Conservation (phyloP, 1,139 yeast species). For the Nakaseomyces kungkrabaensis region DNA sequence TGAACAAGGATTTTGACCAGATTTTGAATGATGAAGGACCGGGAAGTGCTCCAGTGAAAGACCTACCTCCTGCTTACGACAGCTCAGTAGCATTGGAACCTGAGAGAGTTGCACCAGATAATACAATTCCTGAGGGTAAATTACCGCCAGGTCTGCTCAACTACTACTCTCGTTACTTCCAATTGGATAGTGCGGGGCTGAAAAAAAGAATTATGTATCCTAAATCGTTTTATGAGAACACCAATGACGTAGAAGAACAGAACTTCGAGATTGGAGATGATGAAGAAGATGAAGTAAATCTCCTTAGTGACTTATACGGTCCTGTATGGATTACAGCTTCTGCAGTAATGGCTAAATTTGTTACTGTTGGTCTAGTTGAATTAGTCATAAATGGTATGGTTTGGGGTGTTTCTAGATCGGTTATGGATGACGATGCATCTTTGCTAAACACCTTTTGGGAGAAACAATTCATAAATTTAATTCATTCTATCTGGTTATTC, state of each 20-base stretch:
- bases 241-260: conserved; percentile 5
- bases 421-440: neutral
- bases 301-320: conserved; percentile 21
- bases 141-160: conserved; percentile 22
- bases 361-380: conserved; percentile 15
- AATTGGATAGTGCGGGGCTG: conserved; percentile 14
- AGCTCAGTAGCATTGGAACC: neutral
- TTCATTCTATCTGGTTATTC: conserved; percentile 22
- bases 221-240: conserved; percentile 7
- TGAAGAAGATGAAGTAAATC: conserved; percentile 4
- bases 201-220: conserved; percentile 11
- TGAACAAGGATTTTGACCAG: neutral
- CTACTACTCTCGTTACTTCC: conserved; percentile 23
- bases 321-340: conserved; percentile 26
- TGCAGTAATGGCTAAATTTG: conserved; percentile 18
- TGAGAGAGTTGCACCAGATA: neutral
- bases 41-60: neutral
- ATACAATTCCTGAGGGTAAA: neutral
- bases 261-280: conserved; percentile 4
- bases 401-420: conserved; percentile 8
- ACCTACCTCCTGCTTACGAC: neutral
- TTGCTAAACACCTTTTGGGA: conserved; percentile 2
- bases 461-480: conserved; percentile 11
- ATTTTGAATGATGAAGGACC: neutral
- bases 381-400: conserved; percentile 14